phyloP scores from a whole-genome alignment of 495 filamentous ascomycete species.

The Hyaloscypha finlandica region DNA sequence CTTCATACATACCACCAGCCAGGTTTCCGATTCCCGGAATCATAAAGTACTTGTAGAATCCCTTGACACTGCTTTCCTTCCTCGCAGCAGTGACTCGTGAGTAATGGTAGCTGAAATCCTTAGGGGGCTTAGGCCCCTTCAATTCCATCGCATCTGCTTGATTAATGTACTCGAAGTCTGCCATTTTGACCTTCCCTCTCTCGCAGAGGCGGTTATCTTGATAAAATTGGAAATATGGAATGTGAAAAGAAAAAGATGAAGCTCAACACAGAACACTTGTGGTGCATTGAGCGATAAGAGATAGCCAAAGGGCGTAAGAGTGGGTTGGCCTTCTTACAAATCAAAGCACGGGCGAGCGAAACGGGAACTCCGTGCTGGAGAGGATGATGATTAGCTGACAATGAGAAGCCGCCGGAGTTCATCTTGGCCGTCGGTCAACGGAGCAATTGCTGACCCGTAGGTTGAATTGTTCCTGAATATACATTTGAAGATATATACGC shows the following conservation, averaged over 20 bases:
- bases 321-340: conserved; percentile 12
- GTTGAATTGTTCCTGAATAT: not conserved
- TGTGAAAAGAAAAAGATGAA: conserved; percentile 2
- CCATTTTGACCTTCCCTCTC: conserved; percentile 16
- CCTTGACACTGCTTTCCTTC: conserved; percentile 65
- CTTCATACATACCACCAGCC: conserved; percentile 70
- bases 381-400: not conserved
- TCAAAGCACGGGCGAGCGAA: not conserved
- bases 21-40: conserved; percentile 83
- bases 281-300: conserved; percentile 15
- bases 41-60: conserved; percentile 80
- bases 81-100: conserved; percentile 67
- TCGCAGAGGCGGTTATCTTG: not conserved
- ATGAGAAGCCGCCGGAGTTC: not conserved
- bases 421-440: not conserved
- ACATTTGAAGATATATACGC: not conserved
- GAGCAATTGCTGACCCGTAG: not conserved
- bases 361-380: not conserved
- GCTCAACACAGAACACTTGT: conserved; percentile 3
- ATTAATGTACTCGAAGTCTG: conserved; percentile 29
- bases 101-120: conserved; percentile 80
- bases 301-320: not conserved
- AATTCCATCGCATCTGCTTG: conserved; percentile 39
- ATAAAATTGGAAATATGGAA: not conserved
- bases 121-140: conserved; percentile 19